These are phyloP conservation scores for Orbilia ellipsospora DNA, from an alignment of 2,329 filamentous ascomycete species.

Conservation along the genomic window DNA sequence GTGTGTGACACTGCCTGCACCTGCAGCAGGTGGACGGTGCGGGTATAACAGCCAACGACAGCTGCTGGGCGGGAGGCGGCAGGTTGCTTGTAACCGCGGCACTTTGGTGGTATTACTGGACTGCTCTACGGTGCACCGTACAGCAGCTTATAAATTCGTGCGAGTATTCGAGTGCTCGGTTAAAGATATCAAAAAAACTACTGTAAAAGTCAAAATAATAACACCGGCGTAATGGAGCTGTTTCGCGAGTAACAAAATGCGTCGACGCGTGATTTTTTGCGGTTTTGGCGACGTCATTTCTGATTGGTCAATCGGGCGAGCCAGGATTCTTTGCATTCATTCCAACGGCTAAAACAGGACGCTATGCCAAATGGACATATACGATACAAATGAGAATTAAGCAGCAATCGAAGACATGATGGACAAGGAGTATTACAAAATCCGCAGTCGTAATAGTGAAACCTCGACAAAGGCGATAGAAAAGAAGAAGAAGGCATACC, in stretches of 20 bases:
- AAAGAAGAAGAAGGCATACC: too few species aligned
- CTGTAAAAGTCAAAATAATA: conserved; percentile 6
- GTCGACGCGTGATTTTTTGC: conserved; percentile 43
- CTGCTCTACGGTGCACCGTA: conserved; percentile 33
- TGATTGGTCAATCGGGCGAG: conserved; percentile 28
- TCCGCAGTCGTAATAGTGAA: too few species aligned
- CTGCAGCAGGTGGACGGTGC: background rate
- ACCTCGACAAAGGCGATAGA: too few species aligned
- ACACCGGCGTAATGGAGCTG: background rate
- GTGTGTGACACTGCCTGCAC: background rate
- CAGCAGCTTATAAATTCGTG: background rate
- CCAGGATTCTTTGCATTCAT: conserved; percentile 7
- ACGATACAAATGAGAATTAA: too few species aligned
- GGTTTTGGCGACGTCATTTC: conserved; percentile 38
- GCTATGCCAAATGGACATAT: too few species aligned
- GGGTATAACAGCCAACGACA: conserved; percentile 28
- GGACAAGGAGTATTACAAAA: too few species aligned
- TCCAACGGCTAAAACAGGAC: background rate
- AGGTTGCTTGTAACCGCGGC: conserved; percentile 26
- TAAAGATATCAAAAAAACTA: conserved; percentile 3
- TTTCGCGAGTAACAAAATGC: background rate
- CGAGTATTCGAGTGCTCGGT: background rate
- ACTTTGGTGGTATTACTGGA: conserved; percentile 48
- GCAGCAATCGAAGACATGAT: too few species aligned
- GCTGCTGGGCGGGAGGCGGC: conserved; percentile 27